Base-by-base conservation (phyloP, 306 rosid species). In the Trifolium subterraneum region DNA sequence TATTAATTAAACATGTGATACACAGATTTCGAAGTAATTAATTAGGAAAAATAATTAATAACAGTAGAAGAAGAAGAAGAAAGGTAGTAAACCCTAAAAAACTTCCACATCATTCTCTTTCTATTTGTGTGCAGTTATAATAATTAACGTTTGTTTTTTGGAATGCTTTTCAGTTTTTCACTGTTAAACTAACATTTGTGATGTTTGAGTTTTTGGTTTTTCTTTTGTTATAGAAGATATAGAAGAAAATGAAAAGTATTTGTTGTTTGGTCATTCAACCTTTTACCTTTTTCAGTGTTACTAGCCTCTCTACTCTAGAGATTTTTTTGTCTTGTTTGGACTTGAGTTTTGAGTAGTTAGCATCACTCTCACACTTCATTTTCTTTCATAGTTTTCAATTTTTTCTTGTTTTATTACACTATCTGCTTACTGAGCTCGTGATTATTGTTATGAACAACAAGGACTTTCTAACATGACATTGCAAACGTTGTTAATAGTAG, bases 391-490 rank as follows among this genome's bases (percentile, higher is more conserved):
- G 35, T 41, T 76, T 6, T 60, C n/a, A 3, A 13, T 50, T 14
- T 14, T 75, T 61, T n/a, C 16, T 62, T 74, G 55, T 68, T 14
- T 11, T 54, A 10, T 29, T 42, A 54, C 27, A 47, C 16, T n/a
- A n/a, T n/a, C n/a, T n/a, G n/a, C n/a, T n/a, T n/a, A n/a, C n/a
- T n/a, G n/a, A n/a, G n/a, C 83, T 75, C 16, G 64, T 73, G 71
- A 85, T 69, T 74, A 25, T 62, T 56, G 63, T 22, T 19, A 50
- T 71, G 66, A 68, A 65, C 66, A 71, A 38, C 29, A 19, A 52
- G 13, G 60, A 74, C 81, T 84, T 84, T 82, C 81, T 78, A 84
- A 72, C 75, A 82, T 83, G 83, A 82, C 84, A 80, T 70, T 45
- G 80, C 76, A 58, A 81, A 75, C 62, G 70, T 82, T 69, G n/a